Evolutionary conservation across 495 filamentous ascomycete species (phyloP), one percentile per base, ranked within the genome.

Genomic region (Penicillium mononematosum): DNA sequence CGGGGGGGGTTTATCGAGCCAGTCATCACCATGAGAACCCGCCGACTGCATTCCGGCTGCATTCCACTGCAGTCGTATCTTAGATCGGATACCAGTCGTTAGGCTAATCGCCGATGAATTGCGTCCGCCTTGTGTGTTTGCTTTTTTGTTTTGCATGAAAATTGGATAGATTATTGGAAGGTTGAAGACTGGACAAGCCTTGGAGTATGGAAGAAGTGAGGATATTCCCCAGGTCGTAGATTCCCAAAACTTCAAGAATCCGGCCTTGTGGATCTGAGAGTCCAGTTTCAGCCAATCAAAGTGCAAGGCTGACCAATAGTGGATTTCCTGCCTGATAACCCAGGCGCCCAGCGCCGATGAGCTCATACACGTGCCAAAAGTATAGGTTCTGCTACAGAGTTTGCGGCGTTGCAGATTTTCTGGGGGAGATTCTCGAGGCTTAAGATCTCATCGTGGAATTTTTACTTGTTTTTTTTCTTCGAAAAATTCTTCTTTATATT

Each of bases 11-110:
- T 61, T 51, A 29, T 34, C 42, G n/a, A 46, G 43, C 63, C 60
- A 66, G 60, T 64, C 43, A 66, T 61, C 56, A 58, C 58, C 56
- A 61, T 57, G 60, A 64, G 58, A 66, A 64, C 55, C 53, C 58
- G 58, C 66, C 60, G 66, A 56, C 38, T 42, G 56, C 66, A 68
- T 68, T 66, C 66, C 54, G 36, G 52, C 22, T 24, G 48, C 61
- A 66, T 67, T 61, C 66, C 46, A 56, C 45, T n/a, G 22, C 59
- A 22, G 31, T 49, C 45, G 58, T 56, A 58, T 50, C 55, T 44
- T 47, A 57, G 27, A 34, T 52, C 34, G 39, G 25, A 12, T n/a
- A 32, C 39, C n/a, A 25, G 38, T 17, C 27, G 17, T 48, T 10
- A 17, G 27, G 29, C 5, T 8, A 34, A 48, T 32, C 10, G 27